A percentile compares a stretch with the other conserved stretches of the same genome.
Conservation (phyloP, 2,329 filamentous ascomycete genomes). For the Ceratocystis diversiconidia region DNA sequence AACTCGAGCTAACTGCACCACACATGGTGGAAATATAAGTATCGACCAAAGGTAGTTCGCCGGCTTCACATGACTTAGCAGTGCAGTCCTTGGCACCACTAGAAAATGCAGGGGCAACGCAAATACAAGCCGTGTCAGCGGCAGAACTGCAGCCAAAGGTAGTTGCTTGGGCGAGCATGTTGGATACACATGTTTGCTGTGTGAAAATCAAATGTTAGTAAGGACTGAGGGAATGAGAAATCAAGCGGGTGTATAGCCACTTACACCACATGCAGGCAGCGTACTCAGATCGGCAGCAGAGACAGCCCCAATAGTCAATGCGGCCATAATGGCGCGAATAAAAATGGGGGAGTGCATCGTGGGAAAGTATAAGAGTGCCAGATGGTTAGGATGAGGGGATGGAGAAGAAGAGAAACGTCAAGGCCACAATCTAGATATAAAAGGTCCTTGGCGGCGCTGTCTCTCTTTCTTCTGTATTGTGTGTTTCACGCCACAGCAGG, state of each 20-base stretch:
- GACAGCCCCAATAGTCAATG: slow-evolving; percentile 4
- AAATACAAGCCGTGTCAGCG: slow-evolving; percentile 29
- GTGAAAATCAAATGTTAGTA: background rate
- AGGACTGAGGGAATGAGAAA: background rate
- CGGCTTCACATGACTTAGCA: slow-evolving; percentile 21
- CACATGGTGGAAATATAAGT: slow-evolving; percentile 23
- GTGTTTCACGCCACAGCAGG: background rate
- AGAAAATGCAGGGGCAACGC: slow-evolving; percentile 25
- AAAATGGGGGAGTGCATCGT: slow-evolving; percentile 12
- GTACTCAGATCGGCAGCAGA: slow-evolving; percentile 14
- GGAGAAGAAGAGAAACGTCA: background rate
- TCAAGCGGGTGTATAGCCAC: background rate
- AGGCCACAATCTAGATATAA: background rate
- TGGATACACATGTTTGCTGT: slow-evolving; percentile 18
- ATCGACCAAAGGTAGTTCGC: slow-evolving; percentile 23
- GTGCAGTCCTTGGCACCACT: slow-evolving; percentile 31
- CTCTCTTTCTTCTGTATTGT: background rate
- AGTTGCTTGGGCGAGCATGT: slow-evolving; percentile 14
- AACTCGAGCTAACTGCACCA: slow-evolving; percentile 13
- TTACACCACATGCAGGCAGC: slow-evolving; percentile 16
- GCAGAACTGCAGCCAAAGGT: slow-evolving; percentile 19
- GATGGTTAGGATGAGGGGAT: background rate
- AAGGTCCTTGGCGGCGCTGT: background rate
- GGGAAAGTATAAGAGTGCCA: background rate
- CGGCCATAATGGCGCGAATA: slow-evolving; percentile 8